phyloP scores from a whole-genome alignment of 1,284 basidiomycete genomes.

The Earliella scabrosa region DNA sequence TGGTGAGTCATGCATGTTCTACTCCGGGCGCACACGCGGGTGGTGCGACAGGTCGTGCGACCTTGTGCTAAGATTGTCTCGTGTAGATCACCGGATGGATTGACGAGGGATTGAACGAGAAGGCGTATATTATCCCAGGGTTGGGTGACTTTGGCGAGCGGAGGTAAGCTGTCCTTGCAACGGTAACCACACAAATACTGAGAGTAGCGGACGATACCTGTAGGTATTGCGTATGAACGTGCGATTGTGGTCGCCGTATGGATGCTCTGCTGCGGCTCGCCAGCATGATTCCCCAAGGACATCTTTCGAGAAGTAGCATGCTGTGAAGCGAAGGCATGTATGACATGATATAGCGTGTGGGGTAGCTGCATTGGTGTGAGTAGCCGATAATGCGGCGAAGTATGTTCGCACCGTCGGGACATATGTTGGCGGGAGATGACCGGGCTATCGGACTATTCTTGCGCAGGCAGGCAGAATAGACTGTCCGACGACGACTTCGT shows the following conservation, averaged over 20 bases:
- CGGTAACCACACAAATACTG: neutral
- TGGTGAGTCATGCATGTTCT: constrained; percentile 57
- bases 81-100: constrained; percentile 94
- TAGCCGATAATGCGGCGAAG: too few relatives aligned
- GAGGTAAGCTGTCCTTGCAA: constrained; percentile 49
- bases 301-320: neutral
- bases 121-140: constrained; percentile 88
- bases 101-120: constrained; percentile 91
- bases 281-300: too few relatives aligned
- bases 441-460: too few relatives aligned
- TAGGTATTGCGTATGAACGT: constrained; percentile 23
- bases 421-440: too few relatives aligned
- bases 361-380: neutral
- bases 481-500: too few relatives aligned
- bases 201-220: neutral
- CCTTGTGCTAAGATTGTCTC: constrained; percentile 5
- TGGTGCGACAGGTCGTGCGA: too few relatives aligned
- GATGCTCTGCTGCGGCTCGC: neutral
- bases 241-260: neutral
- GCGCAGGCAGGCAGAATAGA: too few relatives aligned
- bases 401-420: too few relatives aligned
- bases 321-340: neutral
- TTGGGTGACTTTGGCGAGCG: constrained; percentile 93
- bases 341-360: neutral
- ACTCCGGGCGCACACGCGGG: too few relatives aligned